phyloP scores from a whole-genome alignment of 352 stramenopile species.

The Pythium apleroticum region DNA sequence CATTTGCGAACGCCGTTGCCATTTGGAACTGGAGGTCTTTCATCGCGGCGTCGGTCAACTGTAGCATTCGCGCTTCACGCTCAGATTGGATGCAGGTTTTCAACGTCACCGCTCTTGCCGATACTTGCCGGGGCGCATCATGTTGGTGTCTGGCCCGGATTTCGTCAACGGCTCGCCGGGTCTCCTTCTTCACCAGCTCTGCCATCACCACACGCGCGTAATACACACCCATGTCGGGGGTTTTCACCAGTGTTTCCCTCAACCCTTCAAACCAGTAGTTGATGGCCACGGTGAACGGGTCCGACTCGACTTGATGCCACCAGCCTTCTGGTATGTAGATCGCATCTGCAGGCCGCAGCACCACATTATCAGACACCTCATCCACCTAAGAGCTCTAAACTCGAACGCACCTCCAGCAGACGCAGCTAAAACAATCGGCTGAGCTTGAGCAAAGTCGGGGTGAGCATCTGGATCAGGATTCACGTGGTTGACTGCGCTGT shows the following conservation, averaged over 20 bases:
- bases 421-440: slow-evolving; percentile 36
- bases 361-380: not conserved
- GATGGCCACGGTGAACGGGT: slow-evolving; percentile 69
- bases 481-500: slow-evolving; percentile 61
- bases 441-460: slow-evolving; percentile 31
- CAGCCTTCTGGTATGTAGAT: slow-evolving; percentile 82
- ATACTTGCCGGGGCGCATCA: not conserved
- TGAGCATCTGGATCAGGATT: slow-evolving; percentile 38
- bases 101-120: not conserved
- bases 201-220: slow-evolving; percentile 66
- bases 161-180: slow-evolving; percentile 27
- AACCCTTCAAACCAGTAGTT: slow-evolving; percentile 85
- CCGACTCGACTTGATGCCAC: slow-evolving; percentile 86
- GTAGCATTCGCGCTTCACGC: slow-evolving; percentile 16
- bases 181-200: slow-evolving; percentile 53
- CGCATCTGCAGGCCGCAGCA: slow-evolving; percentile 37
- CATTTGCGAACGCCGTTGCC: slow-evolving; percentile 1
- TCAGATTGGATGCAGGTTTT: not conserved
- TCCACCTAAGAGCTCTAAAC: not conserved
- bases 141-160: slow-evolving; percentile 11
- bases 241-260: slow-evolving; percentile 44
- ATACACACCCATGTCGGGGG: slow-evolving; percentile 53
- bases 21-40: slow-evolving; percentile 7
- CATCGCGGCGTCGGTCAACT: slow-evolving; percentile 7
- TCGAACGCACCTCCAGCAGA: slow-evolving; percentile 43